Evolutionary conservation across 139 green algal species (phyloP).

Genomic region (Haematococcus lacustris): DNA sequence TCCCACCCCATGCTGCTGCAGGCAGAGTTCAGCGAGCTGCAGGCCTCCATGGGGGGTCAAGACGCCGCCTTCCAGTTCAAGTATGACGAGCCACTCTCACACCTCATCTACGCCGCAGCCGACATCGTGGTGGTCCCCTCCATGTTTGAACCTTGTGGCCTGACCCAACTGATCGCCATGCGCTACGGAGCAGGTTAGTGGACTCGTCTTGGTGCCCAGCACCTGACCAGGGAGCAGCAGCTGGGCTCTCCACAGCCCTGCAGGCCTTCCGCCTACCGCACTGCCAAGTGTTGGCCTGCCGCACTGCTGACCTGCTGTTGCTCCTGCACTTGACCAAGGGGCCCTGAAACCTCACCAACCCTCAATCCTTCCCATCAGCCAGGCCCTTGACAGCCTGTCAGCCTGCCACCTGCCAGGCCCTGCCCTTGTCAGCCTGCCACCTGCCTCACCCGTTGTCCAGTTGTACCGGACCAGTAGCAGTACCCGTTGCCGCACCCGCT

Average conservation of each 20-base stretch:
- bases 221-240: neutral
- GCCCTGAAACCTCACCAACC: neutral
- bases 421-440: no score
- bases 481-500: neutral
- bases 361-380: no score
- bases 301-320: neutral
- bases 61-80: slow-evolving; percentile 58
- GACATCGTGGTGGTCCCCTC: slow-evolving; percentile 94
- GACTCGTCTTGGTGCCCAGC: neutral
- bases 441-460: no score
- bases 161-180: slow-evolving; percentile 95
- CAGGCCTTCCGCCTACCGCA: no score
- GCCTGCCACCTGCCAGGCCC: no score
- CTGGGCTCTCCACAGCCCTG: neutral
- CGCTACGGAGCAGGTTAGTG: slow-evolving; percentile 42
- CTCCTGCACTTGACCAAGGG: neutral
- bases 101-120: slow-evolving; percentile 86
- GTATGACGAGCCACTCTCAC: slow-evolving; percentile 55
- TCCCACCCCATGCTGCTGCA: slow-evolving; percentile 16
- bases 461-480: neutral
- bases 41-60: slow-evolving; percentile 26
- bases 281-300: no score
- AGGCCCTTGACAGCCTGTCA: no score
- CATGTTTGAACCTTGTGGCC: slow-evolving; percentile 89
- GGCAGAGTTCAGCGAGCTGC: slow-evolving; percentile 70